phyloP scores from a whole-genome alignment of 2,329 filamentous ascomycete genomes.

The Xylariaceae sp. region DNA sequence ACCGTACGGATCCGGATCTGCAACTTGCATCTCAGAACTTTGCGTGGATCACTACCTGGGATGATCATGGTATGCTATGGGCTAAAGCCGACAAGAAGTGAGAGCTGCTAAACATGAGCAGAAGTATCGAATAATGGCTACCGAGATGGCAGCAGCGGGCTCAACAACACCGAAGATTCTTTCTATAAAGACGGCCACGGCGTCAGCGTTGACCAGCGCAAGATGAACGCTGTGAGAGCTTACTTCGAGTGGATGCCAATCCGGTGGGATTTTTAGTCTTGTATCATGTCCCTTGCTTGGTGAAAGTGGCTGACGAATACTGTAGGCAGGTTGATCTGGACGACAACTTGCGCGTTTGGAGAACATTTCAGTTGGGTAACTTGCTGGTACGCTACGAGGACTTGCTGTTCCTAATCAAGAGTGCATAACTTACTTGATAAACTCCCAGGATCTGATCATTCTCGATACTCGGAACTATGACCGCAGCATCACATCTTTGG shows the following conservation, averaged over 20 bases:
- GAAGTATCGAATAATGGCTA: conserved; percentile 71
- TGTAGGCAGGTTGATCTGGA: conserved; percentile 67
- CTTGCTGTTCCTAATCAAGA: too few species aligned
- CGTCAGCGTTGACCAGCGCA: conserved; percentile 73
- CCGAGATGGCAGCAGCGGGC: conserved; percentile 62
- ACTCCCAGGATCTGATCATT: conserved; percentile 63
- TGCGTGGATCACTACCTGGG: conserved; percentile 55
- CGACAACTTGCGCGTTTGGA: conserved; percentile 72
- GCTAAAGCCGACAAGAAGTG: neutral
- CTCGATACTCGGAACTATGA: conserved; percentile 74
- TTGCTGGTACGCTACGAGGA: conserved; percentile 48
- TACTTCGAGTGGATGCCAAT: conserved; percentile 73
- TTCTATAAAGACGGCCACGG: conserved; percentile 61
- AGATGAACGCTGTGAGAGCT: conserved; percentile 74
- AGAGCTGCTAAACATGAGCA: conserved; percentile 26
- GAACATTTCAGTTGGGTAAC: conserved; percentile 68
- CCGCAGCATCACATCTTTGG: conserved; percentile 62
- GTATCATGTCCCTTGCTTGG: conserved; percentile 1
- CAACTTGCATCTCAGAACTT: conserved; percentile 49
- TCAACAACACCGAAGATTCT: conserved; percentile 71
- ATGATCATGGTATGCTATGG: conserved; percentile 44
- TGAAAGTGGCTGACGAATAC: conserved; percentile 39
- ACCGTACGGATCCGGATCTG: conserved; percentile 50
- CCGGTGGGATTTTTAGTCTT: conserved; percentile 40
- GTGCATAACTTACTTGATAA: conserved; percentile 62